These are phyloP conservation scores for Geotrichum europaeum DNA, from an alignment of 1,139 yeast genomes.

Conservation along the genomic window DNA sequence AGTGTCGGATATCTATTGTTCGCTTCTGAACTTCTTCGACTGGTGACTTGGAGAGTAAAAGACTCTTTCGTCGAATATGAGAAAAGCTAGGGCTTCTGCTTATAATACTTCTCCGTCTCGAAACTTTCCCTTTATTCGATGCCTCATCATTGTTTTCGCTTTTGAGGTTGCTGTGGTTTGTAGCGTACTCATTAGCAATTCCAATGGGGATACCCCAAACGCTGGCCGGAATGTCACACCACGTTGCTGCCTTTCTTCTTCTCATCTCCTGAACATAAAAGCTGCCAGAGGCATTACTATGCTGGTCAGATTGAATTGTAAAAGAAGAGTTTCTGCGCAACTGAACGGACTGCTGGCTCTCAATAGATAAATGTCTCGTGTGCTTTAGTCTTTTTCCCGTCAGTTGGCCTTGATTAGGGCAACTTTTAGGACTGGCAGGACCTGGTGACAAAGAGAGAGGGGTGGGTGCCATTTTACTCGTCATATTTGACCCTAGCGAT, in stretches of 20 bases:
- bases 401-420: neutral
- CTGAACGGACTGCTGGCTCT: slow-evolving; percentile 3
- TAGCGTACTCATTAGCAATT: slow-evolving; percentile 38
- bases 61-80: slow-evolving; percentile 1
- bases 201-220: slow-evolving; percentile 65
- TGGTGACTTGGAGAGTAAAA: slow-evolving; percentile 35
- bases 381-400: neutral
- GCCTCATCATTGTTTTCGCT: neutral
- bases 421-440: neutral
- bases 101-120: neutral
- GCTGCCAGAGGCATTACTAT: slow-evolving; percentile 33
- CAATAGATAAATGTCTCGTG: neutral
- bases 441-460: neutral
- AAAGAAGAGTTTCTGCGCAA: slow-evolving; percentile 7
- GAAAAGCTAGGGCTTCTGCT: slow-evolving; percentile 2
- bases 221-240: slow-evolving; percentile 47
- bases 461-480: neutral
- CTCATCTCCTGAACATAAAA: slow-evolving; percentile 52
- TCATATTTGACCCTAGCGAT: neutral
- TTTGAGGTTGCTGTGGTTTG: neutral
- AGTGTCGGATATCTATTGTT: slow-evolving; percentile 59
- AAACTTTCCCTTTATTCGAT: neutral
- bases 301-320: slow-evolving; percentile 1
- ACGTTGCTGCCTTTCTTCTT: slow-evolving; percentile 47
- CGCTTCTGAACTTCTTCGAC: slow-evolving; percentile 29